Evolutionary conservation across 2,329 filamentous ascomycete genomes (phyloP), one percentile per base, ranked within the genome.

Genomic region (Dothideomycetidae sp.): DNA sequence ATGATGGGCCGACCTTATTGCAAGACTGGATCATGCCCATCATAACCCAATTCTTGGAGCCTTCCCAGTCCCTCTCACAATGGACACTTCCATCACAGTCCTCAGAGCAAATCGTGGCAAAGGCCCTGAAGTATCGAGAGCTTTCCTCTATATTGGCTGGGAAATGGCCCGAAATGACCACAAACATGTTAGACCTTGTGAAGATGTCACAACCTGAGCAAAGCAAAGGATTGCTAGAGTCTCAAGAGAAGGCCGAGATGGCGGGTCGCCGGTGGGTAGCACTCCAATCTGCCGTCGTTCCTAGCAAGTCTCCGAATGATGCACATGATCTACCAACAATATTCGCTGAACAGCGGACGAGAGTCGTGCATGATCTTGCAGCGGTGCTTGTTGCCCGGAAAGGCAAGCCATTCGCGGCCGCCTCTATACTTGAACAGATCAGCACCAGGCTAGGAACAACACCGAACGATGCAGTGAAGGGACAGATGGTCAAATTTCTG

Each of bases 181-280:
- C 70, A 1, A 55, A 66, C 0, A 59, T 93, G n/a, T 63, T 77
- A 16, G 64, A 73, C 19, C 68, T 71, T 26, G 75, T 93, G 40
- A 76, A 75, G 37, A 71, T 73, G 4, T 92, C 84, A 0, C 68
- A 82, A 4, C 84, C 86, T 1, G 84, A 88, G 51, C 75, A 88
- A 39, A 85, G 84, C 0, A 78, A 78, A 44, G 80, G 84, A 12
- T 81, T 81, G 47, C 67, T 71, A 16, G 66, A 67, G 29, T 92
- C 83, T 0, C 84, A 93, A 53, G 67, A 73, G 35, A 63, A 65
- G 29, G 67, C 93, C 16, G 71, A 73, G 7, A 66, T 75, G 5
- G 71, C 80, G 48, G 76, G 77, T 0, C 63, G 67, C 31, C 75
- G 81, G 1, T 83, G 60, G 49, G 55, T 83, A 60, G 59, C 68